A percentile compares a stretch with the other conserved stretches of the same genome.
Evolutionary conservation across 306 rosid species (phyloP).

Genomic region (Citrullus amarus): DNA sequence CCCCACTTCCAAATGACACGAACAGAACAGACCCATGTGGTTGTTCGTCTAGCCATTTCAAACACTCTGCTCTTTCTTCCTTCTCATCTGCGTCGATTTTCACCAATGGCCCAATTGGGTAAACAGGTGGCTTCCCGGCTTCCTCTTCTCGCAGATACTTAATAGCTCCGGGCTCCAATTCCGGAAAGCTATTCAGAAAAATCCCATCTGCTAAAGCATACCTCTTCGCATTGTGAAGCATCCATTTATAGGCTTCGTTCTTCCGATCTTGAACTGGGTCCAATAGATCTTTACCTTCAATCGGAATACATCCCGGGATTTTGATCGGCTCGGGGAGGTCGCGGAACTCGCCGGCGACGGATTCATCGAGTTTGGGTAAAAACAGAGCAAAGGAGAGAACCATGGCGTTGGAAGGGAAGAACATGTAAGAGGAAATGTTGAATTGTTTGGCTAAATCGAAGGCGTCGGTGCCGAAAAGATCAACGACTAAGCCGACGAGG

Average conservation of each 20-base stretch:
- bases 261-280: conserved; percentile 53
- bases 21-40: conserved; percentile 31
- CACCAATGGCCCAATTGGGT: conserved; percentile 52
- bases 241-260: conserved; percentile 38
- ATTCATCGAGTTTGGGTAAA: conserved; percentile 32
- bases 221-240: conserved; percentile 31
- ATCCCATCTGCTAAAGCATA: conserved; percentile 35
- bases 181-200: conserved; percentile 42
- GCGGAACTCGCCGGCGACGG: conserved; percentile 26
- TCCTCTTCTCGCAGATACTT: conserved; percentile 15
- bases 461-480: conserved; percentile 58
- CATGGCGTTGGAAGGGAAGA: conserved; percentile 40
- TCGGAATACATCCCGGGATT: conserved; percentile 50
- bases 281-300: conserved; percentile 34
- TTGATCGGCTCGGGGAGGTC: conserved; percentile 32
- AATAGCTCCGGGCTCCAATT: conserved; percentile 42
- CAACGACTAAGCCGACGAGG: conserved; percentile 30
- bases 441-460: conserved; percentile 36
- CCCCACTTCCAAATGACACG: conserved; percentile 39
- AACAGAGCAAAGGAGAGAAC: conserved; percentile 24
- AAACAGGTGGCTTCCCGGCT: conserved; percentile 30
- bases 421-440: conserved; percentile 24
- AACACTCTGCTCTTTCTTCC: conserved; percentile 15
- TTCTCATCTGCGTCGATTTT: conserved; percentile 9
- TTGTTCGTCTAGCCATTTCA: conserved; percentile 32